A percentile compares a stretch with the other conserved stretches of the same genome.
Conservation (phyloP, 208 protist species). For the Wallacemonas sp. region DNA sequence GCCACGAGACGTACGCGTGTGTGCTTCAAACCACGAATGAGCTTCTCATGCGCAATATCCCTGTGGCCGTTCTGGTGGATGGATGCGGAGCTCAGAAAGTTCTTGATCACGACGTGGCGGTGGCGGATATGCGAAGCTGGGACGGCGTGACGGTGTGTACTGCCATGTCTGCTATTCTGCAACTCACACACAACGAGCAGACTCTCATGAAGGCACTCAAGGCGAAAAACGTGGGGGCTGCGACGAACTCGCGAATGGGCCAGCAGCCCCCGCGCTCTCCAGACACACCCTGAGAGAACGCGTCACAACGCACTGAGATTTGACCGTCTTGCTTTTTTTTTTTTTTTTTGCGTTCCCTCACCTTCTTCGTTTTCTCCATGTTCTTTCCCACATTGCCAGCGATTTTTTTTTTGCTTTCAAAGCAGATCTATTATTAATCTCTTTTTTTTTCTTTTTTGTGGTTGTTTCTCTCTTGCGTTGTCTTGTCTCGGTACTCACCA, state of each 20-base stretch:
- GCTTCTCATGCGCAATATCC: conserved; percentile 27
- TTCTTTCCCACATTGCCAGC: no score
- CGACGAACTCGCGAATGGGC: background rate
- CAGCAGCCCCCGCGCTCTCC: no score
- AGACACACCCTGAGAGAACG: no score
- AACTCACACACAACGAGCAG: conserved; percentile 34
- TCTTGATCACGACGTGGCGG: conserved; percentile 28
- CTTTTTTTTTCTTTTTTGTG: background rate
- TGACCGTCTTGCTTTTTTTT: background rate
- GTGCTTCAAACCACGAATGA: conserved; percentile 41
- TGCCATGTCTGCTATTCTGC: conserved; percentile 21
- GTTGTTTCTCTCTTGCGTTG: background rate
- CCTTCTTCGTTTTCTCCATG: background rate
- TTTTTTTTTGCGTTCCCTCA: conserved; percentile 1
- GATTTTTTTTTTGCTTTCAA: no score
- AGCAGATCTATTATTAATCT: no score
- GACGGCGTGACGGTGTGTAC: conserved; percentile 38
- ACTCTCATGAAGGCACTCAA: conserved; percentile 26
- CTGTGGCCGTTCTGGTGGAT: conserved; percentile 55
- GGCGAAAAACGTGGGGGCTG: background rate
- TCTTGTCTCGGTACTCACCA: background rate
- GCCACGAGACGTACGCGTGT: conserved; percentile 51
- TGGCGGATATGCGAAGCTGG: conserved; percentile 44
- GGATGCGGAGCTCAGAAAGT: conserved; percentile 36
- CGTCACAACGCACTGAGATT: no score